A percentile compares a stretch with the other conserved stretches of the same genome.
These are phyloP conservation scores for Euphrasia arctica DNA, from an alignment of 305 asterid genomes.

Conservation along the genomic window DNA sequence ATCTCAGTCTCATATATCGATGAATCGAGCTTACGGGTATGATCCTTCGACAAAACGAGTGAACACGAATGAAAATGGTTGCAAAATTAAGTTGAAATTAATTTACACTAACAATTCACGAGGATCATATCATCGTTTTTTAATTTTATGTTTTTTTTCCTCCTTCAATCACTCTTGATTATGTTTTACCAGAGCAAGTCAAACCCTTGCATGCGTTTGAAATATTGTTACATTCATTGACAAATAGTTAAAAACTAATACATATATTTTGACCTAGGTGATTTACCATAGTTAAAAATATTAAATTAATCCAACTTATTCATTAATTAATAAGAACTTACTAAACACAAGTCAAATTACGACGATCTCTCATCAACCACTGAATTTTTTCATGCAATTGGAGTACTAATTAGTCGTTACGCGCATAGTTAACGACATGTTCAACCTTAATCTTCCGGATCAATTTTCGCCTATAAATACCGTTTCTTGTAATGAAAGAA, in stretches of 20 bases:
- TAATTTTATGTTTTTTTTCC: neutral
- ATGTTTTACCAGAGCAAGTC: slow-evolving; percentile 18
- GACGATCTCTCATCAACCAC: slow-evolving; percentile 31
- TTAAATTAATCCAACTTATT: slow-evolving; percentile 31
- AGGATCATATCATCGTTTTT: too few species aligned
- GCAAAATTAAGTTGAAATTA: too few species aligned
- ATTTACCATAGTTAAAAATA: neutral
- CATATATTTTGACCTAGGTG: too few species aligned
- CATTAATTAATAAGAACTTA: slow-evolving; percentile 11
- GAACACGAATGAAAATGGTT: too few species aligned
- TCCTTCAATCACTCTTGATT: slow-evolving; percentile 25
- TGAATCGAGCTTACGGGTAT: too few species aligned
- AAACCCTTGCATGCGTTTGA: too few species aligned
- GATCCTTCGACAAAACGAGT: too few species aligned
- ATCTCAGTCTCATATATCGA: too few species aligned
- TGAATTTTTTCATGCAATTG: slow-evolving; percentile 32
- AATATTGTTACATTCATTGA: too few species aligned
- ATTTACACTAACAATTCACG: too few species aligned
- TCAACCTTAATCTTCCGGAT: slow-evolving; percentile 23
- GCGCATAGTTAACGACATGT: neutral
- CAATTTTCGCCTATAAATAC: slow-evolving; percentile 31
- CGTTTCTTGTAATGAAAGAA: slow-evolving; percentile 8
- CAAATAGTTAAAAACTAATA: too few species aligned
- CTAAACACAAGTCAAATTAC: slow-evolving; percentile 15
- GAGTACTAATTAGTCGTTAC: neutral